These are phyloP conservation scores for Croton laevigatus DNA, from an alignment of 441 rosid species.

Conservation along the genomic window DNA sequence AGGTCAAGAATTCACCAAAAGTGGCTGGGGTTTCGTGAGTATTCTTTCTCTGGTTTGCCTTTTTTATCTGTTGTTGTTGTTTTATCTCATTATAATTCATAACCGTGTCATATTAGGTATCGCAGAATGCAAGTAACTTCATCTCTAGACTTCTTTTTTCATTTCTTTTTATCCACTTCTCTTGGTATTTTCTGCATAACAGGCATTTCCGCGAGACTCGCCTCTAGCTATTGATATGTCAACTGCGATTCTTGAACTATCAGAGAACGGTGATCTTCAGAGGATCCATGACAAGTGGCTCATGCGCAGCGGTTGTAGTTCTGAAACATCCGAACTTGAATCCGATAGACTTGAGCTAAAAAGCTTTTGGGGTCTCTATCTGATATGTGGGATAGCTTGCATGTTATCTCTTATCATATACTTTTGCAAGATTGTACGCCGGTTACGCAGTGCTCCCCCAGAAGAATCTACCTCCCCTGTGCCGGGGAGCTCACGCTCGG, in stretches of 20 bases:
- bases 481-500: slow-evolving; percentile 29
- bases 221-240: slow-evolving; percentile 79
- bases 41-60: slow-evolving; percentile 13
- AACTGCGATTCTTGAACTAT: slow-evolving; percentile 68
- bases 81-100: background rate
- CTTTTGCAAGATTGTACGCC: slow-evolving; percentile 48
- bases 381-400: slow-evolving; percentile 73
- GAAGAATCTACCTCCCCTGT: slow-evolving; percentile 32
- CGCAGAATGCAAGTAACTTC: background rate
- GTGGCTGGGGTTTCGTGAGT: slow-evolving; percentile 95
- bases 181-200: background rate
- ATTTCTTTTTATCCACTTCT: background rate
- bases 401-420: slow-evolving; percentile 56
- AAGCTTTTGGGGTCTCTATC: slow-evolving; percentile 89
- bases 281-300: slow-evolving; percentile 94
- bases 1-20: slow-evolving; percentile 83
- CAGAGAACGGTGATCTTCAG: slow-evolving; percentile 89
- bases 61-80: too few relatives aligned
- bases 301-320: slow-evolving; percentile 55
- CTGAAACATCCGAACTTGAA: slow-evolving; percentile 58
- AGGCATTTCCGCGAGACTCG: slow-evolving; percentile 93
- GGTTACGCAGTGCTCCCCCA: slow-evolving; percentile 22
- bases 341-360: slow-evolving; percentile 64
- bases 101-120: background rate
- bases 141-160: background rate